phyloP scores from a whole-genome alignment of 2,329 filamentous ascomycete species.

The Ophiosphaerella korrae region DNA sequence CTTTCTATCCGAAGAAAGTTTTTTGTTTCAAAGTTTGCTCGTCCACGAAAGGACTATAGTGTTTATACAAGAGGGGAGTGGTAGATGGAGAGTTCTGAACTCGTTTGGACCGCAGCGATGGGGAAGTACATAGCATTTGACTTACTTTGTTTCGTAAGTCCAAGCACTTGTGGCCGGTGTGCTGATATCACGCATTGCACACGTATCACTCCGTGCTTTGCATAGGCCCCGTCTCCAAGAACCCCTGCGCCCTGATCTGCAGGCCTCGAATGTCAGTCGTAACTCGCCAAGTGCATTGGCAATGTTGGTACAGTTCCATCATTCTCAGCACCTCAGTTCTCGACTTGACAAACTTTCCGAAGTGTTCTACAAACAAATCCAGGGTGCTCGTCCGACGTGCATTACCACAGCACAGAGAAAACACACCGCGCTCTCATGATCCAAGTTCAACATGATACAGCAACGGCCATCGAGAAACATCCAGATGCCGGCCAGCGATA shows the following conservation, averaged over 20 bases:
- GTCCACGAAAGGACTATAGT: slow-evolving; percentile 5
- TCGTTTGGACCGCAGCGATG: slow-evolving; percentile 24
- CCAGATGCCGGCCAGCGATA: slow-evolving; percentile 11
- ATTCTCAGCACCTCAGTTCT: neutral
- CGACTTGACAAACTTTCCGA: neutral
- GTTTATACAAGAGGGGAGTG: slow-evolving; percentile 8
- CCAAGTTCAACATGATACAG: slow-evolving; percentile 19
- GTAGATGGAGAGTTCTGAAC: slow-evolving; percentile 15
- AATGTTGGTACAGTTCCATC: slow-evolving; percentile 16
- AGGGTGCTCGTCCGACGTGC: slow-evolving; percentile 5
- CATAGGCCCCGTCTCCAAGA: slow-evolving; percentile 6
- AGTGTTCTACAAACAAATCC: neutral
- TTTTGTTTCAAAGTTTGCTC: slow-evolving; percentile 12
- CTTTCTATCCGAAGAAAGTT: neutral
- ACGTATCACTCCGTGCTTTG: slow-evolving; percentile 12
- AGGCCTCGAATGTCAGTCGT: slow-evolving; percentile 21
- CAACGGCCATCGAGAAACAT: slow-evolving; percentile 9
- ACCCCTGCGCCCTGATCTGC: slow-evolving; percentile 25
- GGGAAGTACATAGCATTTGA: slow-evolving; percentile 15
- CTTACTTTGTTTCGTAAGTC: slow-evolving; percentile 34
- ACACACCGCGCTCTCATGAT: slow-evolving; percentile 11
- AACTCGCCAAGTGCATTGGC: slow-evolving; percentile 28
- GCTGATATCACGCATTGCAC: slow-evolving; percentile 19
- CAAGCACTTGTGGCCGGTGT: slow-evolving; percentile 13
- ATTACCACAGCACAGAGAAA: slow-evolving; percentile 10